Conservation (phyloP, 768 basidiomycete genomes). For the Leucocoprinus sp. region DNA sequence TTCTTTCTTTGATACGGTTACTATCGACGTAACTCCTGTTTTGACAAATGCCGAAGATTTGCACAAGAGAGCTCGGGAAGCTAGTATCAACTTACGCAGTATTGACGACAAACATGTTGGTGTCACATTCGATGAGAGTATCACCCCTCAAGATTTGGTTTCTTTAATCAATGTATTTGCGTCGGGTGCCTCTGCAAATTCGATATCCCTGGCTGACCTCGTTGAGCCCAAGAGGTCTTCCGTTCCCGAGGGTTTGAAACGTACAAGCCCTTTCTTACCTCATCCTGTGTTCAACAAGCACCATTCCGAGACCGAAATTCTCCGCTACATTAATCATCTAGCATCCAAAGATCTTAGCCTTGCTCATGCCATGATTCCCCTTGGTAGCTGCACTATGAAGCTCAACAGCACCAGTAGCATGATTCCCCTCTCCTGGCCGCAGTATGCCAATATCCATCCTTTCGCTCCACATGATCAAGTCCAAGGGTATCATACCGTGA, state of each 20-base stretch:
- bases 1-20: slow-evolving; percentile 90
- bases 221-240: slow-evolving; percentile 32
- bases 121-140: slow-evolving; percentile 89
- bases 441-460: slow-evolving; percentile 86
- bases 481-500: slow-evolving; percentile 73
- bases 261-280: slow-evolving; percentile 64
- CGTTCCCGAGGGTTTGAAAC: slow-evolving; percentile 49
- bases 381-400: slow-evolving; percentile 97
- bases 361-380: slow-evolving; percentile 92
- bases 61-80: slow-evolving; percentile 56
- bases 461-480: slow-evolving; percentile 90
- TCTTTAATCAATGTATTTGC: slow-evolving; percentile 78
- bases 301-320: slow-evolving; percentile 98
- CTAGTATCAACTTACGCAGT: slow-evolving; percentile 76
- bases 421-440: slow-evolving; percentile 93
- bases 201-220: slow-evolving; percentile 39
- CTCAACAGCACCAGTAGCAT: slow-evolving; percentile 97
- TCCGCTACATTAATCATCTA: slow-evolving; percentile 91
- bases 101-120: slow-evolving; percentile 74
- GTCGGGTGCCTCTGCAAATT: slow-evolving; percentile 44
- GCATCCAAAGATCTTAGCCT: slow-evolving; percentile 93
- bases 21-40: slow-evolving; percentile 61
- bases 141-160: slow-evolving; percentile 65
- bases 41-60: slow-evolving; percentile 48
- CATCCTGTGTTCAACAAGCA: slow-evolving; percentile 95